phyloP scores from a whole-genome alignment of 805 yeast genomes.

The Metahyphopichia silvanorum region DNA sequence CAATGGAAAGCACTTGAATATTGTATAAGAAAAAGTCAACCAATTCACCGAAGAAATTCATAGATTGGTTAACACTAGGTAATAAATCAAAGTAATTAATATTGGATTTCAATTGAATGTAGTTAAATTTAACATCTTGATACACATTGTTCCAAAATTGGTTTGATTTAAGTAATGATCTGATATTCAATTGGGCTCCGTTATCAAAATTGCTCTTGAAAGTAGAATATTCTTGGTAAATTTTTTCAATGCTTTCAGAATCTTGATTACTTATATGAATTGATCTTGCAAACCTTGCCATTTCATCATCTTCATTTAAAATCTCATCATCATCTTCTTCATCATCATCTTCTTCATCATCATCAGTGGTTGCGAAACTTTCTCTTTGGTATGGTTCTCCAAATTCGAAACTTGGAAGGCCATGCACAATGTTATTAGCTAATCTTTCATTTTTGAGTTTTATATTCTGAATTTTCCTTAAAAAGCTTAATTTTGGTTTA shows the following conservation, averaged over 20 bases:
- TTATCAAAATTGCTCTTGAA: background rate
- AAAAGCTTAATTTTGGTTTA: background rate
- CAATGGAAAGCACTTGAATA: slow-evolving; percentile 7
- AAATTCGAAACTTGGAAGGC: background rate
- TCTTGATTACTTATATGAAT: background rate
- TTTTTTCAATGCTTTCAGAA: background rate
- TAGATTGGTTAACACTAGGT: slow-evolving; percentile 15
- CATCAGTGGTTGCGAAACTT: background rate
- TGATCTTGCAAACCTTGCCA: slow-evolving; percentile 1
- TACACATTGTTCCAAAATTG: slow-evolving; percentile 29
- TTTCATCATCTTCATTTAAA: background rate
- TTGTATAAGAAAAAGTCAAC: slow-evolving; percentile 20
- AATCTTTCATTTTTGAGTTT: background rate
- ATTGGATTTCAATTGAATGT: slow-evolving; percentile 9
- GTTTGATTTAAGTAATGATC: slow-evolving; percentile 9
- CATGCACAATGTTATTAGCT: background rate
- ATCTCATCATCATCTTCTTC: background rate
- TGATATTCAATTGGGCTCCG: background rate
- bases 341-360: background rate
- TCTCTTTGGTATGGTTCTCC: too few relatives aligned
- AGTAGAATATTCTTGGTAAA: slow-evolving; percentile 1
- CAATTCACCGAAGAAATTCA: slow-evolving; percentile 17
- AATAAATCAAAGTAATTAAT: slow-evolving; percentile 15
- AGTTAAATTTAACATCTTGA: slow-evolving; percentile 23
- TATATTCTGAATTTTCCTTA: slow-evolving; percentile 1